Base-by-base conservation (phyloP, 164 flowering plant species). In the Piper longum region DNA sequence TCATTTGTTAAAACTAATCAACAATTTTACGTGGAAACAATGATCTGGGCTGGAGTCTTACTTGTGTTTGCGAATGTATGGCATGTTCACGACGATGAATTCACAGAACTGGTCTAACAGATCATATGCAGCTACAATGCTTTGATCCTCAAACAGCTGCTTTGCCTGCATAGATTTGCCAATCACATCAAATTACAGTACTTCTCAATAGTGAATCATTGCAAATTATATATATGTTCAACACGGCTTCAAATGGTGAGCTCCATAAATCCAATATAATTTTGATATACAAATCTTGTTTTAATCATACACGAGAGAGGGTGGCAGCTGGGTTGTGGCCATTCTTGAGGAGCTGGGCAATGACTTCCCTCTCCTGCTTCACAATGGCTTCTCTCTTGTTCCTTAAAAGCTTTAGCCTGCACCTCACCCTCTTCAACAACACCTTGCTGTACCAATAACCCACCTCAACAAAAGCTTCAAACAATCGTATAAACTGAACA, bases 21-120 rank as follows among this genome's bases (percentile, higher is more conserved):
- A 36, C 36, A 9, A 2, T 57, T 54, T 18, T 8, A 57, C 19
- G 40, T 2, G 60, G 60, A 57, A 57, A 4, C 19, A 26, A 55
- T 3, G 44, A 63, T 51, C 40, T 42, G 36, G 60, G 41, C 14
- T 51, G 18, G 5, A 54, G 18, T 45, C 67, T 13, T 26, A 88
- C 96, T 73, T 88, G 82, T 79, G 75, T 65, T 70, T 78, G 5
- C 89, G 83, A 62, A 90, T 88, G 59, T 87, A 93, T 2, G 85
- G 62, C 7, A 90, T 71, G 54, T 82, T 52, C 45, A 72, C 36
- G 9, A 73, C 56, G 63, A 90, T 73, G 67, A 85, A 85, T 73
- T 88, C 92, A 66, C 85, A 81, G 72, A 77, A 90, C 56, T 71
- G 67, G 54, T 84, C 85, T 72, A 93, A 62, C 54, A 84, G 67